Evolutionary conservation across 148 eudicot genomes (phyloP).

Genomic region (Rhododendron ovatum): DNA sequence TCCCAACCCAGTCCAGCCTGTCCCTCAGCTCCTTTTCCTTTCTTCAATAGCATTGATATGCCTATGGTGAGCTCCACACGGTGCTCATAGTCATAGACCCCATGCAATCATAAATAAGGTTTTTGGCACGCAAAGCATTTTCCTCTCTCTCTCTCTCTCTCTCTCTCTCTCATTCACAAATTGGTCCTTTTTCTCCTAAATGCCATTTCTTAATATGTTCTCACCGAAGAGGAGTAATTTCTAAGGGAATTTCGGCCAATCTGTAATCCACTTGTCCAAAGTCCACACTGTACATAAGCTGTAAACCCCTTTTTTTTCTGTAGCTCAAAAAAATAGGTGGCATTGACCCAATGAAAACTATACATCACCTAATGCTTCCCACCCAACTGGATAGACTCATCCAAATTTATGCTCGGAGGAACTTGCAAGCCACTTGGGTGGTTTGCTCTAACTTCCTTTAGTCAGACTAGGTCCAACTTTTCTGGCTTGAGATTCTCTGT

Average conservation of each 20-base stretch:
- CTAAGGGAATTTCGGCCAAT: not conserved
- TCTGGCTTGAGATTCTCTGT: no score
- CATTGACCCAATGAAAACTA: not conserved
- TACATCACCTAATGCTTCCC: not conserved
- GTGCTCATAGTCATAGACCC: no score
- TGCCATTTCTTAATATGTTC: not conserved
- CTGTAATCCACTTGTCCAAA: not conserved
- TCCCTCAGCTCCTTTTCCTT: not conserved
- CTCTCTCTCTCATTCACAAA: not conserved
- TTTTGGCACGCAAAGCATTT: no score
- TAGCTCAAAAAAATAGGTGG: not conserved
- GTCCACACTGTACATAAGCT: not conserved
- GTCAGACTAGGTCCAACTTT: no score
- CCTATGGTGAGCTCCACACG: no score
- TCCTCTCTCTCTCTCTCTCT: no score
- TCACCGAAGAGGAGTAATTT: no score
- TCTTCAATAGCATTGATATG: no score
- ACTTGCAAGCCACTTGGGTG: no score
- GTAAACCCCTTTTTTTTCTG: not conserved
- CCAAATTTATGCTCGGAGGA: no score
- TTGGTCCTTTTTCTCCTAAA: not conserved
- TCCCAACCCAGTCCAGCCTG: not conserved
- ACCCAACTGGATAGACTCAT: not conserved
- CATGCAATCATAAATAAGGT: no score
- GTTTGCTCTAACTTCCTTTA: no score